Percentiles rank a stretch among this genome's conserved stretches.
These are phyloP conservation scores for Kodamaea suecica DNA, from an alignment of 1,139 yeast genomes.

Conservation along the genomic window DNA sequence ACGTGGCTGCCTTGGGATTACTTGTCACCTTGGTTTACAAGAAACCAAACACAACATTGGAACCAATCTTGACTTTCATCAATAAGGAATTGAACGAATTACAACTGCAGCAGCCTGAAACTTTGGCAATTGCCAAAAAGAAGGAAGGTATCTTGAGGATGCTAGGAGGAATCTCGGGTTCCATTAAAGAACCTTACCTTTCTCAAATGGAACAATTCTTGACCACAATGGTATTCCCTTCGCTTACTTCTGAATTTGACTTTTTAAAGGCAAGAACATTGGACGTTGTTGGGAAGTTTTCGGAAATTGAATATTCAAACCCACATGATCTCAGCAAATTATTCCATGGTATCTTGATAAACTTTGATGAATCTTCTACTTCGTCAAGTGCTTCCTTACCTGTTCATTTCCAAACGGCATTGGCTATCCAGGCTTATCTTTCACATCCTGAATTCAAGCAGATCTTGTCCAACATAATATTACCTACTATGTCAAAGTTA, in stretches of 20 bases:
- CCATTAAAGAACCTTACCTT: slow-evolving; percentile 60
- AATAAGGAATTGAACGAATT: slow-evolving; percentile 50
- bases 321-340: slow-evolving; percentile 49
- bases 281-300: slow-evolving; percentile 68
- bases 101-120: slow-evolving; percentile 34
- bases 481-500: slow-evolving; percentile 80
- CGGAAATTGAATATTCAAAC: slow-evolving; percentile 57
- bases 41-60: slow-evolving; percentile 58
- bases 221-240: slow-evolving; percentile 64
- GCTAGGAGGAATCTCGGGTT: slow-evolving; percentile 67
- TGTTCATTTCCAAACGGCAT: slow-evolving; percentile 77
- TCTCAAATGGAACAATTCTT: slow-evolving; percentile 70
- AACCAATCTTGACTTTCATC: slow-evolving; percentile 64
- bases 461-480: slow-evolving; percentile 63
- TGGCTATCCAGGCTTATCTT: slow-evolving; percentile 80
- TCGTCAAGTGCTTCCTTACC: slow-evolving; percentile 55
- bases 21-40: slow-evolving; percentile 66
- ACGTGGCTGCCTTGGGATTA: slow-evolving; percentile 62
- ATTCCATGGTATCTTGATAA: slow-evolving; percentile 64
- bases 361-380: slow-evolving; percentile 46
- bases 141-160: slow-evolving; percentile 81
- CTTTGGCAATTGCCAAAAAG: slow-evolving; percentile 60
- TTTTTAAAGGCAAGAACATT: slow-evolving; percentile 83
- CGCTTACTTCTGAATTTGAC: slow-evolving; percentile 60
- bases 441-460: slow-evolving; percentile 63